Evolutionary conservation across 2,329 filamentous ascomycete species (phyloP), one percentile per base, ranked within the genome.

Genomic region (Epichloe sibirici): DNA sequence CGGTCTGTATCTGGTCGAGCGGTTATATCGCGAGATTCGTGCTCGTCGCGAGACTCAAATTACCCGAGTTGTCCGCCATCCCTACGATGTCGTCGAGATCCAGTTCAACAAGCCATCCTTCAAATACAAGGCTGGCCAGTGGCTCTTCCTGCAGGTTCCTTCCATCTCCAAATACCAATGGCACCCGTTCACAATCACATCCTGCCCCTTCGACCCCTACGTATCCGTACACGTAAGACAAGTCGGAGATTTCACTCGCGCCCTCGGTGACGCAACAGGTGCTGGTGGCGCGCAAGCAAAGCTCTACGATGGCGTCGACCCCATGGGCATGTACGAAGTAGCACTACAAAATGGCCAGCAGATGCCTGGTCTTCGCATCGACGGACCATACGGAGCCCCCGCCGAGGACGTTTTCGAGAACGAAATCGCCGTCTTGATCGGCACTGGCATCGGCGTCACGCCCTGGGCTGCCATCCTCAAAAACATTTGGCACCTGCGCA

Each of bases 111-210:
- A 98, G 74, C 88, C 91, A 5, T 93, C 86, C 53, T 95, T 98
- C 85, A 88, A 83, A 65, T 98, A 98, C 81, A 97, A 95, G 78
- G 86, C 93, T 13, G 93, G 93, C 35, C 93, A 98, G 72, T 98
- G 91, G 90, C 82, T 97, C 39, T 97, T 97, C 75, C 77, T 98
- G 55, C 91, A 97, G 68, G 84, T 95, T 25, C 93, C 93, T 0
- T 85, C 87, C 6, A 82, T 98, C 51, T 95, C 89, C 58, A 81
- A 77, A 61, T 84, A 89, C 65, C 90, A 98, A 73, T 98, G 93
- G 93, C 93, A 98, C 71, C 93, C 93, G 1, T 98, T 97, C 67
- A 98, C 93, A 64, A 97, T 98, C 69, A 98, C 93, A 2, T 97
- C 93, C 9, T 98, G 93, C 70, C 93, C 93, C 5, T 93, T 89